phyloP scores from a whole-genome alignment of 768 basidiomycete species.

The Auricularia cornea region DNA sequence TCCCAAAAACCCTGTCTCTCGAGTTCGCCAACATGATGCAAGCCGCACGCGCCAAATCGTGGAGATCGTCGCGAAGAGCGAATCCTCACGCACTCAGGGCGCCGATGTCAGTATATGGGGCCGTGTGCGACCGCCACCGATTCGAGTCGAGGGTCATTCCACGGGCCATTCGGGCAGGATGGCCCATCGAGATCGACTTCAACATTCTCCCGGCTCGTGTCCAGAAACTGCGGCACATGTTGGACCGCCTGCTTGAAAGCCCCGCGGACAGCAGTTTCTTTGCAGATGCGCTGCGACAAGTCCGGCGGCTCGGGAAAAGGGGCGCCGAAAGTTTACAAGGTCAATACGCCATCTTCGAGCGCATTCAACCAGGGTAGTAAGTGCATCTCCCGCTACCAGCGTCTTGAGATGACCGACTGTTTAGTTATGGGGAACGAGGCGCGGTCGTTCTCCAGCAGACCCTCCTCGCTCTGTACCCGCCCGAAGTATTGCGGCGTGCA shows the following conservation, averaged over 20 bases:
- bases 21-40: slow-evolving; percentile 39
- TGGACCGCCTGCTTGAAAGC: slow-evolving; percentile 21
- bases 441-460: slow-evolving; percentile 73
- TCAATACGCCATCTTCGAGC: slow-evolving; percentile 76
- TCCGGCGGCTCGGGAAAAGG: slow-evolving; percentile 57
- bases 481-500: slow-evolving; percentile 36
- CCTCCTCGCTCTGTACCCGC: slow-evolving; percentile 67
- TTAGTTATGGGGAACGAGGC: slow-evolving; percentile 74
- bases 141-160: slow-evolving; percentile 71
- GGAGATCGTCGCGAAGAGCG: slow-evolving; percentile 48
- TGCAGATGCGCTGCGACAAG: slow-evolving; percentile 52
- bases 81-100: slow-evolving; percentile 60
- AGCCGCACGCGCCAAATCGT: slow-evolving; percentile 26
- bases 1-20: slow-evolving; percentile 57
- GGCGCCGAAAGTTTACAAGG: slow-evolving; percentile 59
- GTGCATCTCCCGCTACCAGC: slow-evolving; percentile 21
- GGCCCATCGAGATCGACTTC: slow-evolving; percentile 73
- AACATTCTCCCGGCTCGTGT: slow-evolving; percentile 28
- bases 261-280: slow-evolving; percentile 49
- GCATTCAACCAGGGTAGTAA: slow-evolving; percentile 85
- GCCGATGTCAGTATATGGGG: slow-evolving; percentile 44
- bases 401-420: not conserved
- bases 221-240: slow-evolving; percentile 38
- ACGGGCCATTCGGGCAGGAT: slow-evolving; percentile 58
- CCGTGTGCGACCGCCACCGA: slow-evolving; percentile 67